These are phyloP conservation scores for Neofusicoccum ribis DNA, from an alignment of 2,329 filamentous ascomycete genomes.

Conservation along the genomic window DNA sequence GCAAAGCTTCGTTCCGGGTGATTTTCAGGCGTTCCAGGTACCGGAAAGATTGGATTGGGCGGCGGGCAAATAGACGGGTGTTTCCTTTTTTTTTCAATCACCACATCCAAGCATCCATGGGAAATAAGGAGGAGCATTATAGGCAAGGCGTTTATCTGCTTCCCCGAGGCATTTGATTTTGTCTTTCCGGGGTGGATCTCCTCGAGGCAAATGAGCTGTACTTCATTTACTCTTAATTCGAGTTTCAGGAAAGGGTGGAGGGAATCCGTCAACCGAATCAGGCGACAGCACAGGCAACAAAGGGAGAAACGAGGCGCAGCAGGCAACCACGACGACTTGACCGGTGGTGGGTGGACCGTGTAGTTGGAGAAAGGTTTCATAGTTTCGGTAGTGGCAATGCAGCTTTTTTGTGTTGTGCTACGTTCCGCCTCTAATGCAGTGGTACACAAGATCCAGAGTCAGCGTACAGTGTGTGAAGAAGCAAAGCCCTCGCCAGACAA, in stretches of 20 bases:
- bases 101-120: not conserved
- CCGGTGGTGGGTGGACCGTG: not conserved
- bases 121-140: no score
- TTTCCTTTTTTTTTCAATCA: not conserved
- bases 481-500: not conserved
- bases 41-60: not conserved
- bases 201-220: not conserved
- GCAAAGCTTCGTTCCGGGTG: not conserved
- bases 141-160: not conserved
- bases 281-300: not conserved
- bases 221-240: not conserved
- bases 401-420: not conserved
- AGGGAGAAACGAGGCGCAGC: not conserved
- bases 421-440: conserved; percentile 8
- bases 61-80: not conserved
- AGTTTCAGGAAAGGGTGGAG: not conserved
- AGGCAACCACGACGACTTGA: not conserved
- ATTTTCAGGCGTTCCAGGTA: not conserved
- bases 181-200: no score
- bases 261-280: not conserved
- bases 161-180: not conserved
- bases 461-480: not conserved
- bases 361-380: not conserved
- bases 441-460: not conserved
- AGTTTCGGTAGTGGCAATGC: not conserved